Base-by-base conservation (phyloP, 192 early-diverging fungal genomes). In the Rhizoclosmatium sp. region DNA sequence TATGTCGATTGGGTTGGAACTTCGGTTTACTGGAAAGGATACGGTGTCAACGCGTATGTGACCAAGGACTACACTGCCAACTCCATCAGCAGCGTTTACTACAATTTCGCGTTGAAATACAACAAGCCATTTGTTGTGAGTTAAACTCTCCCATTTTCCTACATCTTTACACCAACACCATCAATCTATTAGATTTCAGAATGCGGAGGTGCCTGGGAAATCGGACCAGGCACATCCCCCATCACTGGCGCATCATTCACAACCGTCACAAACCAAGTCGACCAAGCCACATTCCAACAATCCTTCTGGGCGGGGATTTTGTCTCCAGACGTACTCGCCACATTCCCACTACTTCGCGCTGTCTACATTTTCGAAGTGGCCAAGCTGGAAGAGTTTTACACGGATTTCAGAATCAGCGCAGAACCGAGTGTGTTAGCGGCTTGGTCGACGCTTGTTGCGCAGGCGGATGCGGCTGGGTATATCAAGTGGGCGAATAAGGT, bases 11-110 rank as follows among this genome's bases (percentile, higher is more conserved):
- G 42, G 12, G 58, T 76, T 48, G 75, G 75, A 56, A 59, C 75
- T 5, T 49, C 46, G 16, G 9, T 76, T n/a, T 76, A 76, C 44
- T 76, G 75, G 75, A 76, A 76, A 76, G 75, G 65, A 9, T 76
- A 51, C 66, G 75, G 75, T 4, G 44, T 31, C 23, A 67, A 76
- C 41, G 60, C 7, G 1, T 16, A 14, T 2, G 47, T 76, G 19
- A 9, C 49, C 12, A 16, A 31, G 21, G 16, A 39, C 16, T 76
- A 59, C 41, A 66, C 64, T 12, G 14, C 75, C 21, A 40, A 46
- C 47, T 48, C 58, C 1, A 47, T 76, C 42, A 16, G 23, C 23
- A 54, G 19, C 5, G 39, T 67, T 12, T 76, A 76, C 42, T 19
- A 40, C 10, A 61, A 47, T 7, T 67, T 46, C 49, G 61, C 75